These are phyloP conservation scores for Rauvolfia tetraphylla DNA, from an alignment of 257 asterid genomes.

Conservation along the genomic window DNA sequence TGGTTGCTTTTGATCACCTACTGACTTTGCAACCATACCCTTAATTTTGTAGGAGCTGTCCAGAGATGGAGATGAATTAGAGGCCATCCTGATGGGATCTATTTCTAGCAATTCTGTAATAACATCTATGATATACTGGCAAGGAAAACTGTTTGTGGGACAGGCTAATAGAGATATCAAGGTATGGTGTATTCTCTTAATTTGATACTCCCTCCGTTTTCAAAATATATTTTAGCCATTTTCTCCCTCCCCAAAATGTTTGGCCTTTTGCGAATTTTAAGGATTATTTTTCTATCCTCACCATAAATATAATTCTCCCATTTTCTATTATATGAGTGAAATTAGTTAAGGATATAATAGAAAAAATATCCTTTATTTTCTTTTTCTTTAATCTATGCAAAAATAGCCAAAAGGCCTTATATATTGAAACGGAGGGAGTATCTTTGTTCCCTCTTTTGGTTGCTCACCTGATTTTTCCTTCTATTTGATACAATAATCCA, in stretches of 20 bases:
- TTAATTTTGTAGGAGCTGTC: constrained; percentile 46
- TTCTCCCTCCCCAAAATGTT: too few species aligned
- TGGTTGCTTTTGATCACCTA: background rate
- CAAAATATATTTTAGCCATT: too few species aligned
- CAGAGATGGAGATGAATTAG: constrained; percentile 38
- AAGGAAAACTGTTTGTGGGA: constrained; percentile 71
- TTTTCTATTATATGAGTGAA: too few species aligned
- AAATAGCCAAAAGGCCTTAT: too few species aligned
- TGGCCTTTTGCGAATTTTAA: too few species aligned
- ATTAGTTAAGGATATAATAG: too few species aligned
- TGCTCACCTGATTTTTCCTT: background rate
- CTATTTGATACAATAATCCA: background rate
- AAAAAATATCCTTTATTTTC: too few species aligned
- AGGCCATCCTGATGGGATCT: constrained; percentile 47
- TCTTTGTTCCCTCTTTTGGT: background rate
- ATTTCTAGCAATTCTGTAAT: constrained; percentile 52
- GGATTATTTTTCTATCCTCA: too few species aligned
- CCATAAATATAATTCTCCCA: too few species aligned
- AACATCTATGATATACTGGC: constrained; percentile 53
- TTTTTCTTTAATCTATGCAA: too few species aligned
- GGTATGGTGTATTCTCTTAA: constrained; percentile 27
- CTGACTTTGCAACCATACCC: background rate
- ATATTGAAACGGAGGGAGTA: too few species aligned
- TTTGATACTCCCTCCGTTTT: too few species aligned
- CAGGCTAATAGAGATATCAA: constrained; percentile 65